These are phyloP conservation scores for Taphrina communis DNA, from an alignment of 1,139 yeast genomes.

Conservation along the genomic window DNA sequence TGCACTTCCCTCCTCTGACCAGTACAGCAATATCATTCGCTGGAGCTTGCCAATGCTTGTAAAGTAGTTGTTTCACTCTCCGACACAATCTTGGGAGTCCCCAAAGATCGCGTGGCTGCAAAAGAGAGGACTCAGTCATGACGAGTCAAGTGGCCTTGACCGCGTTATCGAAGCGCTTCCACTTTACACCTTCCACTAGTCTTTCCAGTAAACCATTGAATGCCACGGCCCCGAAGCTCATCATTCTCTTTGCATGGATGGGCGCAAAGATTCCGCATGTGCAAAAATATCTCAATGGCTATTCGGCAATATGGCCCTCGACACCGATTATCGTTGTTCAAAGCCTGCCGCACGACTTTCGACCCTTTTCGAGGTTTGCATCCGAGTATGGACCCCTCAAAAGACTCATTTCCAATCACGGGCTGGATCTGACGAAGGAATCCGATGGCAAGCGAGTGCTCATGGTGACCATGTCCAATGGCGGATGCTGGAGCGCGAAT, in stretches of 20 bases:
- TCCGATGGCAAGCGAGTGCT: slow-evolving; percentile 8
- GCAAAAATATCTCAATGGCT: slow-evolving; percentile 31
- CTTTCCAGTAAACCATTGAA: slow-evolving; percentile 5
- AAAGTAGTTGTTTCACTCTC: no score
- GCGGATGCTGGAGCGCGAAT: slow-evolving; percentile 22
- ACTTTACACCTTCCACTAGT: slow-evolving; percentile 15
- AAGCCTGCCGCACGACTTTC: slow-evolving; percentile 22
- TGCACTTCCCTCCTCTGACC: neutral
- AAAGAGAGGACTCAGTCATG: neutral
- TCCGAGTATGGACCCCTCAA: slow-evolving; percentile 15
- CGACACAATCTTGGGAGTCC: no score
- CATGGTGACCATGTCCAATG: slow-evolving; percentile 27
- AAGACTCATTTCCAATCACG: slow-evolving; percentile 6
- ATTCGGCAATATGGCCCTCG: slow-evolving; percentile 26
- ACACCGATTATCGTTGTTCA: slow-evolving; percentile 26
- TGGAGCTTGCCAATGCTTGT: no score
- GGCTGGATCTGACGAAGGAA: slow-evolving; percentile 1
- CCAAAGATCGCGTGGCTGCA: no score
- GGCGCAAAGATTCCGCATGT: slow-evolving; percentile 19
- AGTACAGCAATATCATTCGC: no score
- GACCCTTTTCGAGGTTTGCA: slow-evolving; percentile 23
- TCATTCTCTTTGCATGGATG: slow-evolving; percentile 25
- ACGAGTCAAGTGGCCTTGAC: slow-evolving; percentile 23
- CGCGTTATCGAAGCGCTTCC: slow-evolving; percentile 25
- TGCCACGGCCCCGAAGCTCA: slow-evolving; percentile 9